Conservation (phyloP, 2,329 filamentous ascomycete genomes). For the Xylariomycetidae sp. region DNA sequence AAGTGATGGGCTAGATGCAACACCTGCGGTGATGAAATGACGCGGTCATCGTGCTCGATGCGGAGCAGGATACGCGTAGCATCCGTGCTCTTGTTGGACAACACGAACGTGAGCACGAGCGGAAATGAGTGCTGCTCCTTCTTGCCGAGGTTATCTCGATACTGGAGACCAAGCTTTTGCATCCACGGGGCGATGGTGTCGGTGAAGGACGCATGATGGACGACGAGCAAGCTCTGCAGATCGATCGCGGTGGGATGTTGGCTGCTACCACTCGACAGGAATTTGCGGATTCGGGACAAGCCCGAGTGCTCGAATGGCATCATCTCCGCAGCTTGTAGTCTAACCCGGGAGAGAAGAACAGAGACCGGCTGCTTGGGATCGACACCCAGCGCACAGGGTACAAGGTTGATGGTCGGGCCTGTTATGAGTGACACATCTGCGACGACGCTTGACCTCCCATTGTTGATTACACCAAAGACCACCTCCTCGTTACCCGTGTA, state of each 20-base stretch:
- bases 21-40: too few species aligned
- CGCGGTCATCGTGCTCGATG: too few species aligned
- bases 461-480: slow-evolving; percentile 3
- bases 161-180: not conserved
- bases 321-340: not conserved
- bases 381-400: not conserved
- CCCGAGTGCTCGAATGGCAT: not conserved
- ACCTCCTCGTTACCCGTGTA: slow-evolving; percentile 3
- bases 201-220: not conserved
- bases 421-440: not conserved
- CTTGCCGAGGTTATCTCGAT: not conserved
- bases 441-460: not conserved
- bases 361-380: not conserved
- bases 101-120: not conserved
- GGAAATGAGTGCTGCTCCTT: not conserved
- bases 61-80: too few species aligned
- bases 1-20: too few species aligned
- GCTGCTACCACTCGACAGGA: too few species aligned
- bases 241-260: too few species aligned
- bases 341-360: not conserved
- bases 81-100: not conserved
- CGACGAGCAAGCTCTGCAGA: too few species aligned
- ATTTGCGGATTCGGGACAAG: not conserved
- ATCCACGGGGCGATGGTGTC: not conserved
- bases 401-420: slow-evolving; percentile 1